A percentile compares a stretch with the other conserved stretches of the same genome.
phyloP scores from a whole-genome alignment of 2,329 filamentous ascomycete genomes.

The Phoma sp. region DNA sequence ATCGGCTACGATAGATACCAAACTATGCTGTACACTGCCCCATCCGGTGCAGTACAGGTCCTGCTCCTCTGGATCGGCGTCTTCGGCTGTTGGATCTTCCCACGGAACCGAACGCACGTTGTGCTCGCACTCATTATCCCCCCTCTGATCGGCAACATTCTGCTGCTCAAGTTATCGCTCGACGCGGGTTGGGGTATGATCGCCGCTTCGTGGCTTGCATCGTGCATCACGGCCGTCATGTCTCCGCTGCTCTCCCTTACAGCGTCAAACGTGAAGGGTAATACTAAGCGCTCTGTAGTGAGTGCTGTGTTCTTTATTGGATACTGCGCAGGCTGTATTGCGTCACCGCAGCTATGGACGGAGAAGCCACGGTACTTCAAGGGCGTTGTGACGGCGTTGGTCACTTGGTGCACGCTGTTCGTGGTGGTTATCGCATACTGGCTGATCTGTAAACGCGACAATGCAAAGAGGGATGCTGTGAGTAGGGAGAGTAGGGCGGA shows the following conservation, averaged over 20 bases:
- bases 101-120: constrained; percentile 51
- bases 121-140: constrained; percentile 52
- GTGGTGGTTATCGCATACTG: constrained; percentile 6
- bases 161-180: constrained; percentile 54
- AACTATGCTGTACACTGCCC: constrained; percentile 58
- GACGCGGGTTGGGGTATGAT: constrained; percentile 58
- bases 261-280: constrained; percentile 61
- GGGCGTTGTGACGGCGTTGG: constrained; percentile 57
- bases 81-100: constrained; percentile 49
- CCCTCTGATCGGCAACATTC: constrained; percentile 55
- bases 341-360: constrained; percentile 59
- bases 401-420: constrained; percentile 48
- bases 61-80: constrained; percentile 57
- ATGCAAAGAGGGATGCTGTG: neutral
- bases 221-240: constrained; percentile 11
- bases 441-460: constrained; percentile 5
- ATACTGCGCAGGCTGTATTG: constrained; percentile 58
- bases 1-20: constrained; percentile 46
- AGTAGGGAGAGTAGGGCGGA: neutral
- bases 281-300: constrained; percentile 58
- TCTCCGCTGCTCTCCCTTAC: constrained; percentile 42
- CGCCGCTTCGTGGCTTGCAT: constrained; percentile 56
- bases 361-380: constrained; percentile 53
- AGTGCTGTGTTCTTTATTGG: constrained; percentile 61
- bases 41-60: constrained; percentile 59